These are phyloP conservation scores for Cyamopsis tetragonoloba DNA, from an alignment of 306 rosid genomes.

Conservation along the genomic window DNA sequence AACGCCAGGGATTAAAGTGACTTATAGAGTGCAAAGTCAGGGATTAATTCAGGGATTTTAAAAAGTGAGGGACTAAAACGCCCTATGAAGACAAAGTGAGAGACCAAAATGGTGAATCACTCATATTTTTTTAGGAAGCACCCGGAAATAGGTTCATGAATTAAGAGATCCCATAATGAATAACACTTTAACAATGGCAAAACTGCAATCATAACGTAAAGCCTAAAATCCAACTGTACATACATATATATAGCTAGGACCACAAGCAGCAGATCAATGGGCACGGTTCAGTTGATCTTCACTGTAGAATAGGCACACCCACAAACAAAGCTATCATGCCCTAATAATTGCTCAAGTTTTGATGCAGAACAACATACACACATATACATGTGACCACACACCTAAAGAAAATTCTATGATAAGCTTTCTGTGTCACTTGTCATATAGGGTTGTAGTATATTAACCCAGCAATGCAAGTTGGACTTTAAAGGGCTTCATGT, in stretches of 20 bases:
- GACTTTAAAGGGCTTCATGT: conserved; percentile 16
- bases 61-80: too few species aligned
- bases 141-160: too few species aligned
- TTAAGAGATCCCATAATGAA: too few species aligned
- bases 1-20: too few species aligned
- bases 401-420: conserved; percentile 33
- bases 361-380: conserved; percentile 23
- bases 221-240: too few species aligned
- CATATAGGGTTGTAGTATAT: conserved; percentile 1
- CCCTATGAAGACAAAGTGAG: too few species aligned
- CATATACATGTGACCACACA: conserved; percentile 34
- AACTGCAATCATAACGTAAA: too few species aligned
- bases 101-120: too few species aligned
- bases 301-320: conserved; percentile 23
- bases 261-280: conserved; percentile 28
- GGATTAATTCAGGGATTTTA: too few species aligned
- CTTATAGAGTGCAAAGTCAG: too few species aligned
- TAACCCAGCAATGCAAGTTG: conserved; percentile 24
- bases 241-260: conserved; percentile 34
- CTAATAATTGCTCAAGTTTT: conserved; percentile 25
- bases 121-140: too few species aligned
- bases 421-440: conserved; percentile 26
- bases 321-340: conserved; percentile 26
- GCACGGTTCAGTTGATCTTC: conserved; percentile 6
- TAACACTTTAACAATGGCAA: too few species aligned